Percentiles rank a stretch among this genome's conserved stretches.
phyloP scores from a whole-genome alignment of 106 monocot species.

The Allium cepa region DNA sequence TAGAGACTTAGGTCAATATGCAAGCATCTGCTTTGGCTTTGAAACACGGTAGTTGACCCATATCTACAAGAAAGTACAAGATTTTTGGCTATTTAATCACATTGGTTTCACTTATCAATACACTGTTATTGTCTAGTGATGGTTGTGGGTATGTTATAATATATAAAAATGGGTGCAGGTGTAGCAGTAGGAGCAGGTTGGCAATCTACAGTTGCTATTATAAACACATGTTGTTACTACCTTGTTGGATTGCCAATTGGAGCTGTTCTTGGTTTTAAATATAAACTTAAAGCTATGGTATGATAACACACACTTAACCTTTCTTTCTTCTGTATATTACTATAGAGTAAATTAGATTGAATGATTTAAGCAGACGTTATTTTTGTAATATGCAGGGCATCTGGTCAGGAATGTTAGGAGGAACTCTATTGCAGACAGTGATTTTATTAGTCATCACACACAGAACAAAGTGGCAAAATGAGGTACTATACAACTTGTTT shows the following conservation, averaged over 20 bases:
- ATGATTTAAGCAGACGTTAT: neutral
- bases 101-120: too few relatives aligned
- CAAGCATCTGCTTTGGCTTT: neutral
- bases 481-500: slow-evolving; percentile 23
- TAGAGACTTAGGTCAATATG: too few relatives aligned
- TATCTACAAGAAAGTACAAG: neutral
- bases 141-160: neutral
- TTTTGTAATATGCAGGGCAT: slow-evolving; percentile 47
- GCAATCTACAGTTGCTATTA: slow-evolving; percentile 37
- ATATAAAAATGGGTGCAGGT: slow-evolving; percentile 16
- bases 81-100: too few relatives aligned
- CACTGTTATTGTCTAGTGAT: neutral
- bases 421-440: slow-evolving; percentile 49
- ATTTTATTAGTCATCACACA: slow-evolving; percentile 44
- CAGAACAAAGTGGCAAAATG: slow-evolving; percentile 72
- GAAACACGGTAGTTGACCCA: neutral
- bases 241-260: slow-evolving; percentile 40
- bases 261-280: slow-evolving; percentile 55
- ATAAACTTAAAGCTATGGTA: slow-evolving; percentile 58
- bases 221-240: slow-evolving; percentile 48
- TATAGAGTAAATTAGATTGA: neutral
- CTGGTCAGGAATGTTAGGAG: slow-evolving; percentile 66
- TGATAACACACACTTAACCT: neutral
- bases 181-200: slow-evolving; percentile 55
- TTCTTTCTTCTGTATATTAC: neutral